Percentiles rank a stretch among this genome's conserved stretches.
These are phyloP conservation scores for Prunus mira DNA, from an alignment of 306 rosid genomes.

Conservation along the genomic window DNA sequence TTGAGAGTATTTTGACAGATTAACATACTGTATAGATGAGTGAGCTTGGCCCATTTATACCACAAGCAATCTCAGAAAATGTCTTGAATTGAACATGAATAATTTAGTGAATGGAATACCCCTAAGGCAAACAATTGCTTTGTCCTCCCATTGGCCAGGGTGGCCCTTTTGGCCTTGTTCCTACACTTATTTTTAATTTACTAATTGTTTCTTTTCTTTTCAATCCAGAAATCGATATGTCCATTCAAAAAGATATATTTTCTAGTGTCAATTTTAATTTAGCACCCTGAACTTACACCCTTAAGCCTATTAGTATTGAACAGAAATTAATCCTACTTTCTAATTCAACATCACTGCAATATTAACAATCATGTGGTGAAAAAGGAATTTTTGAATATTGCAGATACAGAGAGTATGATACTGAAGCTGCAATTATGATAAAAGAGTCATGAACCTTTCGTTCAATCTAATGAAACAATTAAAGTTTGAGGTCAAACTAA, in stretches of 20 bases:
- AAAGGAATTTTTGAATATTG: background rate
- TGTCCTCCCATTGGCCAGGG: too few relatives aligned
- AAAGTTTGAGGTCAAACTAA: background rate
- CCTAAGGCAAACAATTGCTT: background rate
- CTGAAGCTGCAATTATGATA: too few relatives aligned
- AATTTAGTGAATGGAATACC: background rate
- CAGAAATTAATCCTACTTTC: too few relatives aligned
- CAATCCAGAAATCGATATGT: background rate
- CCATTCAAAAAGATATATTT: background rate
- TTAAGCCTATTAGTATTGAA: too few relatives aligned
- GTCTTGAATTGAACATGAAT: background rate
- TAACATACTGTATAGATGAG: background rate
- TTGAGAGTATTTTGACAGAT: background rate
- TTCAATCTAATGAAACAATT: background rate
- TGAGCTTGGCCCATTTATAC: background rate
- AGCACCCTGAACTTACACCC: too few relatives aligned
- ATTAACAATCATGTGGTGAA: background rate
- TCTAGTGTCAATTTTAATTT: too few relatives aligned
- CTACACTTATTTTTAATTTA: too few relatives aligned
- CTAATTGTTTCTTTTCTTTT: background rate
- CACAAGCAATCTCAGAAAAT: conserved; percentile 1
- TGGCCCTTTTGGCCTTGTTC: background rate
- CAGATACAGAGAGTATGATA: background rate
- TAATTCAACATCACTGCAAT: background rate
- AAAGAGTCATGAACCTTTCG: background rate